These are phyloP conservation scores for Penicillium sp. DNA, from an alignment of 2,329 filamentous ascomycete genomes.

Conservation along the genomic window DNA sequence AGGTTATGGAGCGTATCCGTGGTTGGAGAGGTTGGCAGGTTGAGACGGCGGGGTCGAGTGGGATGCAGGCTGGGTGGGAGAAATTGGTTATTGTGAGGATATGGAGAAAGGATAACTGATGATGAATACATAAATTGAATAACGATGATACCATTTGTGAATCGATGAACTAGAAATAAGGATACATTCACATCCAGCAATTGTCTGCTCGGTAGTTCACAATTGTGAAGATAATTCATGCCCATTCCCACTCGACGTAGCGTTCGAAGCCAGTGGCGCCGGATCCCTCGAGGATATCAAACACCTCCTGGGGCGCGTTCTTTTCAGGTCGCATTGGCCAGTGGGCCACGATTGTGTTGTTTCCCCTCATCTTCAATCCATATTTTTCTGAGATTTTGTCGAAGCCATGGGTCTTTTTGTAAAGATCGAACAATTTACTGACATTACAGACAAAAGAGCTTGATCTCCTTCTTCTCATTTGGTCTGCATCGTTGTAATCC, in stretches of 20 bases:
- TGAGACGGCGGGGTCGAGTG: conserved; percentile 77
- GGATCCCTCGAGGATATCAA: background rate
- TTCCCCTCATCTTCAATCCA: background rate
- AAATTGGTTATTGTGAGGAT: conserved; percentile 85
- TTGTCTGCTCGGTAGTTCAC: background rate
- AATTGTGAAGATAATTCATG: background rate
- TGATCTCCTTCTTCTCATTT: background rate
- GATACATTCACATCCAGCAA: background rate
- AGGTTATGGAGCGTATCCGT: conserved; percentile 65
- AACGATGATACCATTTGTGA: conserved; percentile 3
- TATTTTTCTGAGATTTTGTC: background rate
- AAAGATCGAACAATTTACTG: background rate
- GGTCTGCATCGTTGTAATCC: background rate
- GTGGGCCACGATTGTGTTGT: background rate
- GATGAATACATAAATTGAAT: background rate
- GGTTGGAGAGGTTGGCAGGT: conserved; percentile 67
- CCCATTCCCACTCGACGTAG: background rate
- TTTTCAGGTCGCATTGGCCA: background rate
- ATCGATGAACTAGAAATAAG: background rate
- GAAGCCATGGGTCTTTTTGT: background rate
- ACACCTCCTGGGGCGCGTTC: background rate
- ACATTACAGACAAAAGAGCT: background rate
- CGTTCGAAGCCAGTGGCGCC: background rate
- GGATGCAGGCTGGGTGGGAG: conserved; percentile 90
- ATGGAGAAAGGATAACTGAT: conserved; percentile 55